Conservation (phyloP, 352 stramenopile genomes). For the Globisporangium camurandrum region DNA sequence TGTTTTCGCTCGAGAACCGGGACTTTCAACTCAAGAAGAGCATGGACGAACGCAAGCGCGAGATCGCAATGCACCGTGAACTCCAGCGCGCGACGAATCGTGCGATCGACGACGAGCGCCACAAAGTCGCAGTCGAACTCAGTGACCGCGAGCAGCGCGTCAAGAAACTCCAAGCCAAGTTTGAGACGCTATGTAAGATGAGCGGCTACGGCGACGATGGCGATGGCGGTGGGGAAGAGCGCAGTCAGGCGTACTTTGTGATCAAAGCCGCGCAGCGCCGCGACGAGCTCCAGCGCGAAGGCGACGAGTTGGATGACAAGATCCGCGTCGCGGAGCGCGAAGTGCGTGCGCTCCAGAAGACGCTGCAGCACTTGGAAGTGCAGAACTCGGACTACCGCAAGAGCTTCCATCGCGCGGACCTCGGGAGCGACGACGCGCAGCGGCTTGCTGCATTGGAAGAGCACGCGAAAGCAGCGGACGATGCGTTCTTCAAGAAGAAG, state of each 20-base stretch:
- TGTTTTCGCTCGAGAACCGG: slow-evolving; percentile 92
- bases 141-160: slow-evolving; percentile 81
- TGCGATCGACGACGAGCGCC: slow-evolving; percentile 88
- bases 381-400: slow-evolving; percentile 93
- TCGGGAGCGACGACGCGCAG: slow-evolving; percentile 75
- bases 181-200: slow-evolving; percentile 86
- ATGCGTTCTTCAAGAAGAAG: slow-evolving; percentile 90
- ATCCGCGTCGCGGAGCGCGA: slow-evolving; percentile 91
- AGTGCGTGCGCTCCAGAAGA: slow-evolving; percentile 90
- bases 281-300: slow-evolving; percentile 93
- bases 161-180: slow-evolving; percentile 91
- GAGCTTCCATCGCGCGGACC: slow-evolving; percentile 89
- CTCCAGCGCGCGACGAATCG: slow-evolving; percentile 87
- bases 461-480: slow-evolving; percentile 79
- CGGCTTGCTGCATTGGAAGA: slow-evolving; percentile 85
- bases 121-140: slow-evolving; percentile 90
- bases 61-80: slow-evolving; percentile 85
- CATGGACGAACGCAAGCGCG: slow-evolving; percentile 91
- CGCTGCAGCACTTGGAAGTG: slow-evolving; percentile 87
- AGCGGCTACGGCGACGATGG: slow-evolving; percentile 52
- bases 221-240: slow-evolving; percentile 68
- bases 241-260: slow-evolving; percentile 92
- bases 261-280: slow-evolving; percentile 93
- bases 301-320: slow-evolving; percentile 93
- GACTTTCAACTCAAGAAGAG: slow-evolving; percentile 91